Conservation (phyloP, 2,329 filamentous ascomycete genomes). For the Penicillium occitanis region DNA sequence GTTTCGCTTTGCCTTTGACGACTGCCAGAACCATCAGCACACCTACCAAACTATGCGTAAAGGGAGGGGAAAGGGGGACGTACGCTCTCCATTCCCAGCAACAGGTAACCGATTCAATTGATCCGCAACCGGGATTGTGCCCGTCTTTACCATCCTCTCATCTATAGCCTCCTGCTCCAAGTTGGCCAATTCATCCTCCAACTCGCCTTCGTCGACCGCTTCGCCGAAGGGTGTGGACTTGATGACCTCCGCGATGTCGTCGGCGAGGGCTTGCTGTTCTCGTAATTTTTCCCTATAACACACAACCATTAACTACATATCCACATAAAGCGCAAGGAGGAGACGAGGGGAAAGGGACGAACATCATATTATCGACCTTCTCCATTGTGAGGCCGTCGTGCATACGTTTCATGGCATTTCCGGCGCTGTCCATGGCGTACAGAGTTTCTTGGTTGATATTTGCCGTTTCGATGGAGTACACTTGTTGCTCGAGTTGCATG, state of each 20-base stretch:
- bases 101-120: slow-evolving; percentile 74
- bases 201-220: slow-evolving; percentile 76
- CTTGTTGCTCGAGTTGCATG: slow-evolving; percentile 87
- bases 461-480: slow-evolving; percentile 93
- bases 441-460: slow-evolving; percentile 99
- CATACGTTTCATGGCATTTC: slow-evolving; percentile 88
- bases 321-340: neutral
- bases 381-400: slow-evolving; percentile 88
- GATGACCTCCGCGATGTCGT: slow-evolving; percentile 88
- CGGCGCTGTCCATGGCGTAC: slow-evolving; percentile 87
- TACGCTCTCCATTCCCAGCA: slow-evolving; percentile 72
- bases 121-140: slow-evolving; percentile 77
- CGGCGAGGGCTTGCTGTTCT: slow-evolving; percentile 88
- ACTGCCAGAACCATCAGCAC: slow-evolving; percentile 30
- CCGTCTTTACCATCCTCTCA: slow-evolving; percentile 88
- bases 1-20: slow-evolving; percentile 48
- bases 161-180: slow-evolving; percentile 92
- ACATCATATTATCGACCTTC: slow-evolving; percentile 95
- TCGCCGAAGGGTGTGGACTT: slow-evolving; percentile 67
- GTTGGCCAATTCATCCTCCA: slow-evolving; percentile 80
- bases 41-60: neutral
- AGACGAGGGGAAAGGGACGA: slow-evolving; percentile 42
- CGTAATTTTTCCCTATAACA: slow-evolving; percentile 76
- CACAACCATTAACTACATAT: slow-evolving; percentile 5
- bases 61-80: slow-evolving; percentile 41